Evolutionary conservation across 257 asterid species (phyloP).

Genomic region (Apocynum venetum): DNA sequence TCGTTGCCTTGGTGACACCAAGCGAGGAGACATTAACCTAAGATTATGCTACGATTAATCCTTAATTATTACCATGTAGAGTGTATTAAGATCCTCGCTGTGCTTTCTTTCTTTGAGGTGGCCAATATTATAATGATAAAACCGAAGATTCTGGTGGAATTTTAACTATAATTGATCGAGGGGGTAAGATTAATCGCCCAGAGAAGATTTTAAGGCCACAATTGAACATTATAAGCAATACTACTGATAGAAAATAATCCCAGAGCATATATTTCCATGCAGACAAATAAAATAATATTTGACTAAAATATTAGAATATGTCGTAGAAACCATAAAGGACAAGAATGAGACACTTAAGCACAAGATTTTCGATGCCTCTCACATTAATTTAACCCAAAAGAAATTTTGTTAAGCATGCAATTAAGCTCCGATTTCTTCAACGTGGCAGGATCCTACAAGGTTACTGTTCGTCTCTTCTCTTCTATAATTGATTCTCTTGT

Average conservation of each 20-base stretch:
- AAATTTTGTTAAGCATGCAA: not conserved
- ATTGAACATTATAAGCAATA: not conserved
- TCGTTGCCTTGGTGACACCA: conserved; percentile 21
- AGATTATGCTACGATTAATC: conserved; percentile 27
- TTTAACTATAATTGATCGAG: conserved; percentile 14
- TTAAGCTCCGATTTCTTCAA: conserved; percentile 1
- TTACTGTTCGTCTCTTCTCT: not conserved
- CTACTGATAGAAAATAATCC: not conserved
- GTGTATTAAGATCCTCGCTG: not conserved
- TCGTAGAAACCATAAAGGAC: not conserved
- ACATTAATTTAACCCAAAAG: conserved; percentile 18
- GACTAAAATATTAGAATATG: conserved; percentile 27
- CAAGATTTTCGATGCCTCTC: conserved; percentile 15
- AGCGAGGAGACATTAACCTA: conserved; percentile 33
- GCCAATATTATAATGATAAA: not conserved
- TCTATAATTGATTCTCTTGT: not conserved
- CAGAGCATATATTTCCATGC: not conserved
- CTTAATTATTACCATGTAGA: not conserved
- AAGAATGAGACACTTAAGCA: not conserved
- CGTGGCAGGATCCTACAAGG: not conserved
- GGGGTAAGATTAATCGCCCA: conserved; percentile 21
- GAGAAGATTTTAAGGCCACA: not conserved
- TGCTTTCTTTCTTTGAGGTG: not conserved
- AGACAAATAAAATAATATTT: conserved; percentile 30
- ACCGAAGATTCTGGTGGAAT: conserved; percentile 2